Percentiles rank a stretch among this genome's conserved stretches.
Conservation (phyloP, 1,284 basidiomycete species). For the Calocybe gambosa region DNA sequence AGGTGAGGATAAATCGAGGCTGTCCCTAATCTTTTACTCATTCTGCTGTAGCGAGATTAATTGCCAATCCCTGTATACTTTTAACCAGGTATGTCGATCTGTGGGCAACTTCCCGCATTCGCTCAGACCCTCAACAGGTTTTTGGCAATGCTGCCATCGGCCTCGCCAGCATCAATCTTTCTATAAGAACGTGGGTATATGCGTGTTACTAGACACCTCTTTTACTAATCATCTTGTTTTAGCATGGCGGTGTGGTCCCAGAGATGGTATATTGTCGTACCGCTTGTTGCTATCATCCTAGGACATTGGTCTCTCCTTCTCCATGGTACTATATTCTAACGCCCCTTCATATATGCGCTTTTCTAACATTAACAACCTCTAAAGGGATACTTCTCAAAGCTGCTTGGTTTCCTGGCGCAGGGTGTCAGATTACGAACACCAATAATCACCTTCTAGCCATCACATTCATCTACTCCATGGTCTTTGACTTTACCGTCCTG, state of each 20-base stretch:
- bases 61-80: slow-evolving; percentile 68
- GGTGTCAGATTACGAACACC: slow-evolving; percentile 51
- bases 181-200: slow-evolving; percentile 59
- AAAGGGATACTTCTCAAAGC: slow-evolving; percentile 58
- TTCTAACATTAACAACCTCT: slow-evolving; percentile 1
- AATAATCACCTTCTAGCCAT: slow-evolving; percentile 52
- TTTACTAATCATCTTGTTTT: too few relatives aligned
- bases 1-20: slow-evolving; percentile 26
- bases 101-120: slow-evolving; percentile 2
- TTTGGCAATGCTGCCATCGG: slow-evolving; percentile 69
- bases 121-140: slow-evolving; percentile 20
- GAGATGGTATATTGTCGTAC: slow-evolving; percentile 48
- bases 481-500: slow-evolving; percentile 61
- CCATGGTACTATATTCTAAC: slow-evolving; percentile 43
- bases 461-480: slow-evolving; percentile 70
- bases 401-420: slow-evolving; percentile 39
- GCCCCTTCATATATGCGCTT: background rate
- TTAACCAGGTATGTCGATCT: slow-evolving; percentile 48
- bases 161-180: slow-evolving; percentile 74
- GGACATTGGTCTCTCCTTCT: slow-evolving; percentile 73
- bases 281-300: slow-evolving; percentile 54
- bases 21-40: background rate
- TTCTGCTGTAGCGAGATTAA: slow-evolving; percentile 42
- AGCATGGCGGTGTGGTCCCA: slow-evolving; percentile 72
- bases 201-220: slow-evolving; percentile 1